These are phyloP conservation scores for Schwanniomyces sp. DNA, from an alignment of 805 yeast species.

Conservation along the genomic window DNA sequence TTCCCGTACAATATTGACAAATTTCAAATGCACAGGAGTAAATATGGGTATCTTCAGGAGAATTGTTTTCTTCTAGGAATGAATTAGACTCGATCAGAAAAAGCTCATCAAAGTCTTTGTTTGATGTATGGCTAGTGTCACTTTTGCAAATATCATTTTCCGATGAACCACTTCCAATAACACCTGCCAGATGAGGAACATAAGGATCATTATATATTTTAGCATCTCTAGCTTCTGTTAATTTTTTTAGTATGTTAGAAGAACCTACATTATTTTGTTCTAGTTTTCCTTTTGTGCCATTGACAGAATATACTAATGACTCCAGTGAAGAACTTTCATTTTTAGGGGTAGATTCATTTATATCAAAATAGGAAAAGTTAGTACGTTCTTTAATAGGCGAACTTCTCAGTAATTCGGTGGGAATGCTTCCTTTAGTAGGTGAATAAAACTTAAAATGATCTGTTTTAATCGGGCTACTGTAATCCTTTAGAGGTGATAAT, in stretches of 20 bases:
- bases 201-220: too few relatives aligned
- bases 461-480: constrained; percentile 1
- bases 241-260: not conserved
- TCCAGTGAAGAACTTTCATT: not conserved
- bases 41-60: constrained; percentile 1
- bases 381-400: not conserved
- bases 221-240: not conserved
- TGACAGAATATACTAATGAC: not conserved
- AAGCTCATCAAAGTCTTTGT: constrained; percentile 21
- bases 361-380: not conserved
- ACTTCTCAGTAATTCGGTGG: not conserved
- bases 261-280: not conserved
- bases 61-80: not conserved
- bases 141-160: not conserved
- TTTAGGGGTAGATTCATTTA: not conserved
- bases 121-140: not conserved
- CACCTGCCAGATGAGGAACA: too few relatives aligned
- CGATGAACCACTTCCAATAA: not conserved
- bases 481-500: constrained; percentile 3
- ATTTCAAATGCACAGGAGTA: constrained; percentile 23
- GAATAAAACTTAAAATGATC: not conserved
- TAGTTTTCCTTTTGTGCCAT: not conserved
- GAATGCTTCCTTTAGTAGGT: constrained; percentile 1
- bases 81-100: constrained; percentile 20
- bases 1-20: constrained; percentile 30